Evolutionary conservation across 192 early-diverging fungal genomes (phyloP).

Genomic region (Coemansia sp.): DNA sequence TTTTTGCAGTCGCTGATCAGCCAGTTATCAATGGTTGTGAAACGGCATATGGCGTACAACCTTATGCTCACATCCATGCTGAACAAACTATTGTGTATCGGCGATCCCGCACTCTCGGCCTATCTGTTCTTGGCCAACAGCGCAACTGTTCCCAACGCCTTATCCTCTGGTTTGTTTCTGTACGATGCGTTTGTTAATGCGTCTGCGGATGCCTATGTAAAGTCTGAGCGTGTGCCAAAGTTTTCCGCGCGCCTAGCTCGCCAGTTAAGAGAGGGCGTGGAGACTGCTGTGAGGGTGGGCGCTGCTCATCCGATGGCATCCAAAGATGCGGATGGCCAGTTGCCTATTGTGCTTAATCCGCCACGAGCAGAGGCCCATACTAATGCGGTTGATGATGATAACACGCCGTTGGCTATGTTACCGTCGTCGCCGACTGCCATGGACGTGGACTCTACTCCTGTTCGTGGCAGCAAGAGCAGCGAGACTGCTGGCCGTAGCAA

Average conservation of each 20-base stretch:
- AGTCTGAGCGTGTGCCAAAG: constrained; percentile 35
- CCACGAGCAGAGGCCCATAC: too few relatives aligned
- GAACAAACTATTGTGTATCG: constrained; percentile 53
- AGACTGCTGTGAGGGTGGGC: constrained; percentile 44
- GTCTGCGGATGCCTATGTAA: constrained; percentile 46
- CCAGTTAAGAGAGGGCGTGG: constrained; percentile 42
- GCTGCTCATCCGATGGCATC: constrained; percentile 23
- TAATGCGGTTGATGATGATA: too few relatives aligned
- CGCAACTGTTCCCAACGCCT: constrained; percentile 7
- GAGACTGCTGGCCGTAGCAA: too few relatives aligned
- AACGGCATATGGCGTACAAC: constrained; percentile 60
- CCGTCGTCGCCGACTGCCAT: neutral
- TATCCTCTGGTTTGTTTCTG: constrained; percentile 1
- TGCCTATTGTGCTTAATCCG: constrained; percentile 2
- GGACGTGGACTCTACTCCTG: neutral
- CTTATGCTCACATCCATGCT: constrained; percentile 60
- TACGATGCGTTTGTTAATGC: constrained; percentile 40
- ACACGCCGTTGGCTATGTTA: neutral
- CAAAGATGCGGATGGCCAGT: neutral
- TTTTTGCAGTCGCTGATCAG: constrained; percentile 55
- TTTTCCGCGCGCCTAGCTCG: constrained; percentile 41
- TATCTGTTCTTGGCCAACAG: constrained; percentile 44
- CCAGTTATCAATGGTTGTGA: constrained; percentile 46
- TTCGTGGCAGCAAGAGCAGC: too few relatives aligned
- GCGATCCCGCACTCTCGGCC: constrained; percentile 41